Evolutionary conservation across 805 yeast species (phyloP).

Genomic region (Ogataea henricii): DNA sequence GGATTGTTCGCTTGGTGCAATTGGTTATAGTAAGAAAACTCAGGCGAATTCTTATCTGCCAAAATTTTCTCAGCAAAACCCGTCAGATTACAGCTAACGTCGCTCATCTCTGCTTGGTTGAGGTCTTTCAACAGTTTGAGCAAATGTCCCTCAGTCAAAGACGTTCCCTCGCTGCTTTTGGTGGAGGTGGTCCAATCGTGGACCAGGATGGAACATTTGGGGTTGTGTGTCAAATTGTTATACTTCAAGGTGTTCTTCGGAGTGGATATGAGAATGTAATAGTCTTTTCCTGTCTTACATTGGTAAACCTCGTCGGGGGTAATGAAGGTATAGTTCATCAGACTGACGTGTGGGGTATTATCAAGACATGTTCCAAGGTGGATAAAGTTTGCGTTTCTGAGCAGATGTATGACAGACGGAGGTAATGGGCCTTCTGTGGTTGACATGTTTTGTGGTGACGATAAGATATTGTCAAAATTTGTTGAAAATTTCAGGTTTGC

Average conservation of each 20-base stretch:
- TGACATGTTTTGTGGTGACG: too few species aligned
- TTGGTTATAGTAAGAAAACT: constrained; percentile 60
- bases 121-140: constrained; percentile 68
- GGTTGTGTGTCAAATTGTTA: constrained; percentile 66
- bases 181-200: constrained; percentile 82
- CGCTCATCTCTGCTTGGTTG: constrained; percentile 77
- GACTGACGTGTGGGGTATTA: constrained; percentile 79
- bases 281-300: constrained; percentile 25
- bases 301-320: constrained; percentile 39
- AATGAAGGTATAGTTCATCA: constrained; percentile 86
- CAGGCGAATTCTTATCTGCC: constrained; percentile 41
- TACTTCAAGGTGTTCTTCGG: constrained; percentile 73
- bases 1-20: constrained; percentile 64
- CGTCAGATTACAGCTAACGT: constrained; percentile 77
- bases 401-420: constrained; percentile 41
- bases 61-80: constrained; percentile 66
- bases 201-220: constrained; percentile 76
- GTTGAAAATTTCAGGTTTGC: neutral
- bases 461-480: neutral
- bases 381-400: constrained; percentile 65
- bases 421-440: constrained; percentile 32
- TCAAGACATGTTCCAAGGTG: constrained; percentile 78
- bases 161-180: constrained; percentile 19
- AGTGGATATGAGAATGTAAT: constrained; percentile 69
- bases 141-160: constrained; percentile 32